Base-by-base conservation (phyloP, 768 basidiomycete species). In the Boletus coccyginus region DNA sequence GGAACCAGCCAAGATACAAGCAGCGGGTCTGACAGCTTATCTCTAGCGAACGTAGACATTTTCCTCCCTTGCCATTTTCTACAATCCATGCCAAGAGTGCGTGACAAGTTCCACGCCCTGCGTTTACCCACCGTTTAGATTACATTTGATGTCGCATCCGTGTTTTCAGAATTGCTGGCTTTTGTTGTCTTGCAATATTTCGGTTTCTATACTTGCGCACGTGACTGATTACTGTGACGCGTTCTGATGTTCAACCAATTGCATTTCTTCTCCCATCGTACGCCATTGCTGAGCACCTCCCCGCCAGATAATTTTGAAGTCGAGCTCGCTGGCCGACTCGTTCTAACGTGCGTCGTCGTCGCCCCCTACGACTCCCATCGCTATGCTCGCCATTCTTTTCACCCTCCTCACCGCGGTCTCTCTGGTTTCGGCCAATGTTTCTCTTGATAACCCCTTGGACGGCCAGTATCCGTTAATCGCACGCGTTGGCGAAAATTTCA, bases 381-480 rank as follows among this genome's bases (percentile, higher is more conserved):
- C 82, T 84, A 87, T 87, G 86, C 73, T 80, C 65, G 68, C 78
- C 79, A 66, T 77, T 83, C 81, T 81, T 83, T 84, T 85, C 62
- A 73, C 62, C 63, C 59, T 79, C 64, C 55, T 82, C 63, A 71
- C 72, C 61, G 66, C 77, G 59, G 66, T 70, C 58, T 67, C 75
- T 47, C 67, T 69, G 46, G 70, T 69, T 52, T 74, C 77, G 40
- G 77, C 79, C 58, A 75, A 81, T 53, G 75, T 82, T 42, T 74
- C 69, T 54, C 76, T 94, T 43, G 66, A 75, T 46, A 81, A 81
- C 67, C 83, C 90, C 31, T 74, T 92, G 40, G 77, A 83, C 58
- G 75, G 77, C 33, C 95, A 98, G 73, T 81, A 85, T 43, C 93
- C 94, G 19, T 78, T 79, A 42, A 82, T 97, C 57, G 93, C 92